A percentile compares a stretch with the other conserved stretches of the same genome.
Conservation (phyloP, 192 early-diverging fungal genomes). For the Backusella tarrabulga region DNA sequence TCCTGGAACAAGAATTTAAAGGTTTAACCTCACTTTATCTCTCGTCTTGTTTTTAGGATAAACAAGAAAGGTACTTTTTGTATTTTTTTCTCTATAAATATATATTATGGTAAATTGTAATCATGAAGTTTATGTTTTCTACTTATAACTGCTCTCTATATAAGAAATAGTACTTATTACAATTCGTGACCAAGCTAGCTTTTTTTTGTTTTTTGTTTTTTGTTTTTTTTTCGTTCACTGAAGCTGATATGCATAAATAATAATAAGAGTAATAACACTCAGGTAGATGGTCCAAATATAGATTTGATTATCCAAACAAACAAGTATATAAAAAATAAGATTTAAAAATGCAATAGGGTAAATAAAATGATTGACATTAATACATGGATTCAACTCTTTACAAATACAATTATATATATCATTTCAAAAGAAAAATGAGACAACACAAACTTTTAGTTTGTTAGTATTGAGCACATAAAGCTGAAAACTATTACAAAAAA, state of each 20-base stretch:
- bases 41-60: not conserved
- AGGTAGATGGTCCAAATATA: not conserved
- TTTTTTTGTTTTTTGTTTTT: too few species aligned
- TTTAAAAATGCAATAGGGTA: not conserved
- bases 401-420: too few species aligned
- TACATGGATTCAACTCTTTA: too few species aligned
- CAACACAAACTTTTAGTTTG: too few species aligned
- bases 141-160: too few species aligned
- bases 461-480: too few species aligned
- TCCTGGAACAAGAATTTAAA: not conserved
- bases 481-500: too few species aligned
- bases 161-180: not conserved
- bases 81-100: not conserved
- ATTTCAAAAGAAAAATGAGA: too few species aligned
- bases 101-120: not conserved
- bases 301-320: not conserved
- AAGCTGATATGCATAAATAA: not conserved
- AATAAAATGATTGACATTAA: not conserved
- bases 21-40: not conserved
- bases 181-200: not conserved
- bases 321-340: not conserved
- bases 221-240: not conserved
- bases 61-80: not conserved
- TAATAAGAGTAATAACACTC: not conserved
- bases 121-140: not conserved